Evolutionary conservation across 2,329 filamentous ascomycete genomes (phyloP).

Genomic region (Fusarium chlamydosporum): DNA sequence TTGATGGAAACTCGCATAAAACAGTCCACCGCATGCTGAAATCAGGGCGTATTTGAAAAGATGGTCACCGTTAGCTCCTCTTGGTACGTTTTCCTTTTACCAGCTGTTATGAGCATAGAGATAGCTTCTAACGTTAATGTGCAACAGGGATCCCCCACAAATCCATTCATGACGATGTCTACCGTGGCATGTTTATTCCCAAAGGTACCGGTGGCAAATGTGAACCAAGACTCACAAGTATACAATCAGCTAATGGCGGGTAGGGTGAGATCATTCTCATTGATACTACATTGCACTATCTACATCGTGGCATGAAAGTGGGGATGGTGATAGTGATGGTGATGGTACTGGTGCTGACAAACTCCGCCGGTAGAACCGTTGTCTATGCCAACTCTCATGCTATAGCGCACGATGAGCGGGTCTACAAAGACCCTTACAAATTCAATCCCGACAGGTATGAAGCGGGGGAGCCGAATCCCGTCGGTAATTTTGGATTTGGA

Average conservation of each 20-base stretch:
- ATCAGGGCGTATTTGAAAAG: constrained; percentile 28
- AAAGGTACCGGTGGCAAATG: constrained; percentile 56
- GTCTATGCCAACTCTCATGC: constrained; percentile 60
- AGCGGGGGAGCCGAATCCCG: constrained; percentile 61
- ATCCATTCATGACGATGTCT: constrained; percentile 68
- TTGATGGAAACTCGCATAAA: not conserved
- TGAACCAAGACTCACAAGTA: not conserved
- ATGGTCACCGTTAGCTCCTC: constrained; percentile 61
- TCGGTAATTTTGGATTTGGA: constrained; percentile 55
- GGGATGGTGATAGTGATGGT: constrained; percentile 23
- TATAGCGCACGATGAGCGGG: constrained; percentile 59
- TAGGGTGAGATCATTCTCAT: constrained; percentile 40
- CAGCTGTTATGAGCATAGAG: constrained; percentile 1
- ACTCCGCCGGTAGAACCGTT: constrained; percentile 49
- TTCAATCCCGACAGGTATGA: constrained; percentile 65
- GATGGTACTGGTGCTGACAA: constrained; percentile 43
- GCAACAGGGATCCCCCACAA: constrained; percentile 65
- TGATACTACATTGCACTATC: not conserved
- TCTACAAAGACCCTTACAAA: constrained; percentile 59
- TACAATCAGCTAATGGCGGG: constrained; percentile 13
- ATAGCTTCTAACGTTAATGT: constrained; percentile 35
- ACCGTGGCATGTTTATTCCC: constrained; percentile 70
- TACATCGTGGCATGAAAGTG: constrained; percentile 11
- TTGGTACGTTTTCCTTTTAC: constrained; percentile 53
- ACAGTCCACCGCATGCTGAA: constrained; percentile 3